Conservation (phyloP, 176 grass and related monocot species). For the Alloteropsis semialata region DNA sequence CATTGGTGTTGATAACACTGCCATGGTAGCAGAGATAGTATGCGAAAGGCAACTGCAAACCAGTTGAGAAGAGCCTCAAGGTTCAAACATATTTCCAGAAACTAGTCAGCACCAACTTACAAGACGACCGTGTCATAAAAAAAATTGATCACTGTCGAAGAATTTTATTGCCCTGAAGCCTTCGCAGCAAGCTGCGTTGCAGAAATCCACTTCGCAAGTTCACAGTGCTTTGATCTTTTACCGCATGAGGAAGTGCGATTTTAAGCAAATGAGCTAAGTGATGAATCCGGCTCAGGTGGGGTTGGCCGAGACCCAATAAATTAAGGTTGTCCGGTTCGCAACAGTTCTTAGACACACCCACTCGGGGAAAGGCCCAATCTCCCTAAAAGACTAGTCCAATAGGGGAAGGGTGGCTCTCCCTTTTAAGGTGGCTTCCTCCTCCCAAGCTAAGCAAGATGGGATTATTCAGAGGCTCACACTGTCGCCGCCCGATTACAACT, state of each 20-base stretch:
- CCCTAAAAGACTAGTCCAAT: too few relatives aligned
- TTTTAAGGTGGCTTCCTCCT: too few relatives aligned
- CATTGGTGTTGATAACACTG: neutral
- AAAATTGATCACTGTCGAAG: neutral
- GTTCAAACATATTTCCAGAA: slow-evolving; percentile 10
- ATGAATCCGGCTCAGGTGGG: too few relatives aligned
- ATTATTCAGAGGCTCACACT: too few relatives aligned
- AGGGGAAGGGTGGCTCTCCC: too few relatives aligned
- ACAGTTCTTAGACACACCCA: too few relatives aligned
- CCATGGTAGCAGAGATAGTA: neutral
- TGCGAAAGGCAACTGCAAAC: neutral
- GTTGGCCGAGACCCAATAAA: too few relatives aligned
- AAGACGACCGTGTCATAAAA: slow-evolving; percentile 2
- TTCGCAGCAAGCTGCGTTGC: neutral
- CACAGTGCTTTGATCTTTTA: neutral
- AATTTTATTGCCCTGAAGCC: neutral
- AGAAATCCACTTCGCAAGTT: neutral
- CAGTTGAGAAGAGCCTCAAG: neutral
- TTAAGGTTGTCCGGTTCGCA: too few relatives aligned
- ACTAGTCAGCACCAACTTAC: neutral
- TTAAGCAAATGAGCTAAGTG: slow-evolving; percentile 4
- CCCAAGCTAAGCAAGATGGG: too few relatives aligned
- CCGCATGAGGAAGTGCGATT: neutral
- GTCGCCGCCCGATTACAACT: too few relatives aligned
- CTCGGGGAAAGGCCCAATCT: too few relatives aligned